Conservation (phyloP, 768 basidiomycete genomes). For the Suillus weaverae region DNA sequence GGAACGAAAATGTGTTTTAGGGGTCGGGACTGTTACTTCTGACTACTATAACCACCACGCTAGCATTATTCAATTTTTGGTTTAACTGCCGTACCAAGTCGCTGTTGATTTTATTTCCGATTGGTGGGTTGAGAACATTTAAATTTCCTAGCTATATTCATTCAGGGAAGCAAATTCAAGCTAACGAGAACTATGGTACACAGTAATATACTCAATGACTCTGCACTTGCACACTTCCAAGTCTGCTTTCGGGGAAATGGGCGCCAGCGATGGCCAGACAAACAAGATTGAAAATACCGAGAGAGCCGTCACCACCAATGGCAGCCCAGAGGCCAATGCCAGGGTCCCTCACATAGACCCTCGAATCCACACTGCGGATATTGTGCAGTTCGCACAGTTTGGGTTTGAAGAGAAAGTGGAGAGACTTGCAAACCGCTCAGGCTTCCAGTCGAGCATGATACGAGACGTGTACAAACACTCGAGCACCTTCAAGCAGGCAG, state of each 20-base stretch:
- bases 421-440: not conserved
- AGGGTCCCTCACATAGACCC: not conserved
- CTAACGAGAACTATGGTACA: slow-evolving; percentile 18
- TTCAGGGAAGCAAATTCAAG: too few species aligned
- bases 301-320: not conserved
- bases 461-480: not conserved
- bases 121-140: not conserved
- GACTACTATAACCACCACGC: not conserved
- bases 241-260: not conserved
- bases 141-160: too few species aligned
- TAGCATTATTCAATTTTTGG: not conserved
- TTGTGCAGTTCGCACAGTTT: not conserved
- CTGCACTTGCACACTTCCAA: slow-evolving; percentile 28
- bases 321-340: not conserved
- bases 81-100: not conserved
- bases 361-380: not conserved
- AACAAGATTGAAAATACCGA: not conserved
- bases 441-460: not conserved
- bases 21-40: not conserved
- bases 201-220: slow-evolving; percentile 38
- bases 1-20: not conserved
- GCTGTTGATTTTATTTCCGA: not conserved
- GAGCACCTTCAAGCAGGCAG: not conserved
- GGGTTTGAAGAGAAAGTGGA: not conserved
- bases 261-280: not conserved